These are phyloP conservation scores for Corrigiola litoralis DNA, from an alignment of 179 eudicot genomes.

Conservation along the genomic window DNA sequence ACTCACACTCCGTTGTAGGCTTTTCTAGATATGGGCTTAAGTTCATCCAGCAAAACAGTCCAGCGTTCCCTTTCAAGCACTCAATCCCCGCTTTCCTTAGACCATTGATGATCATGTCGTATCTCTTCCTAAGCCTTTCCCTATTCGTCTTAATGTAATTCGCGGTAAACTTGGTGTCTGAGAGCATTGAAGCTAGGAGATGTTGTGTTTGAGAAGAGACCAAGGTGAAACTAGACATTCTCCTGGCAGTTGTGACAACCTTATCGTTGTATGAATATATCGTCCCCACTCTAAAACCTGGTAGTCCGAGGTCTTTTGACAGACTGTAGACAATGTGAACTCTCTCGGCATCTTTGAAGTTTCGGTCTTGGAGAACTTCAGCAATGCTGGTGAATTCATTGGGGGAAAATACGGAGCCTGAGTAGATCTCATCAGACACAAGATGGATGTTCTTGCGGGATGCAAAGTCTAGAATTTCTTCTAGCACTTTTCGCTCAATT, in stretches of 20 bases:
- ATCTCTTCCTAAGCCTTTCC: slow-evolving; percentile 56
- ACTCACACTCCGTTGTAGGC: slow-evolving; percentile 42
- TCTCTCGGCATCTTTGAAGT: slow-evolving; percentile 49
- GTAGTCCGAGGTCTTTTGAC: slow-evolving; percentile 74
- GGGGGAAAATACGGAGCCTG: slow-evolving; percentile 58
- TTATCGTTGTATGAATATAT: slow-evolving; percentile 69
- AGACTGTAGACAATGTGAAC: slow-evolving; percentile 78
- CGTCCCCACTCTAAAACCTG: slow-evolving; percentile 77
- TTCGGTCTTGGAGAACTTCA: slow-evolving; percentile 45
- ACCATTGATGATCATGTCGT: slow-evolving; percentile 54
- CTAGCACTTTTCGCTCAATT: slow-evolving; percentile 36
- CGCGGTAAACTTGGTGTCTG: slow-evolving; percentile 44
- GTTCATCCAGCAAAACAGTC: slow-evolving; percentile 78
- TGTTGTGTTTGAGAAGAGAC: slow-evolving; percentile 78
- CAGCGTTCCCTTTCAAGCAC: slow-evolving; percentile 72
- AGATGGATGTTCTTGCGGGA: slow-evolving; percentile 62
- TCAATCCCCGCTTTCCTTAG: slow-evolving; percentile 53
- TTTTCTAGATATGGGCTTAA: slow-evolving; percentile 42
- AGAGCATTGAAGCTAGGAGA: slow-evolving; percentile 57
- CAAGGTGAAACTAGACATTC: slow-evolving; percentile 76
- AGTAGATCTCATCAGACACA: slow-evolving; percentile 82
- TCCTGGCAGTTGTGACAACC: slow-evolving; percentile 69
- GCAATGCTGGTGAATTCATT: slow-evolving; percentile 65
- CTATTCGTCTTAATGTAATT: slow-evolving; percentile 51
- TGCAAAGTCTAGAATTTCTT: slow-evolving; percentile 50